Conservation (phyloP, 768 basidiomycete genomes). For the Podaxis sp. region DNA sequence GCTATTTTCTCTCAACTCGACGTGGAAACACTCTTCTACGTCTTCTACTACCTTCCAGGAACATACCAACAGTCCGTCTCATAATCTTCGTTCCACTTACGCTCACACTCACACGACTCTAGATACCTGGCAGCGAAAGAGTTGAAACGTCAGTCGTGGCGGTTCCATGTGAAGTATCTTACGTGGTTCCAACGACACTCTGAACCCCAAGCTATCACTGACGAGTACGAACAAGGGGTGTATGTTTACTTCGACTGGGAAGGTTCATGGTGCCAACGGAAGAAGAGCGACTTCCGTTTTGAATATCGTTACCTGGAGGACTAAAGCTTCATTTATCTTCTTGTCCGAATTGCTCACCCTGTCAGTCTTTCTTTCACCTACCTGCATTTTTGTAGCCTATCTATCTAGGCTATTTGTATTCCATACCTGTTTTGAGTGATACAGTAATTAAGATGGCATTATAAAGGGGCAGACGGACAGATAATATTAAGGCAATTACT, state of each 20-base stretch:
- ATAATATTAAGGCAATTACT: conserved; percentile 42
- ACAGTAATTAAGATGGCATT: conserved; percentile 9
- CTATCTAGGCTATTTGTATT: conserved; percentile 21
- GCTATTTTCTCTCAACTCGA: conserved; percentile 89
- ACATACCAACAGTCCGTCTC: conserved; percentile 92
- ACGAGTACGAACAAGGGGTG: conserved; percentile 98
- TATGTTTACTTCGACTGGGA: conserved; percentile 99
- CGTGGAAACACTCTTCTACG: conserved; percentile 96
- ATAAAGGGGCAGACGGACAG: conserved; percentile 13
- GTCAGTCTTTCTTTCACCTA: conserved; percentile 13
- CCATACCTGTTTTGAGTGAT: conserved; percentile 19
- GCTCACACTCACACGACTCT: conserved; percentile 2
- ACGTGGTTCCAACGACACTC: conserved; percentile 99
- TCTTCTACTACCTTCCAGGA: conserved; percentile 97
- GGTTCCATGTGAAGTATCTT: conserved; percentile 98
- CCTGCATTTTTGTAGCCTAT: conserved; percentile 16
- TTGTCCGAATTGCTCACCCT: conserved; percentile 11
- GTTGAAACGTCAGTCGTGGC: conserved; percentile 96
- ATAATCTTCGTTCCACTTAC: neutral
- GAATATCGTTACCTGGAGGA: conserved; percentile 96
- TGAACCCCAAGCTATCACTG: conserved; percentile 97
- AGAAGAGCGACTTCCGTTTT: conserved; percentile 97
- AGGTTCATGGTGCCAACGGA: conserved; percentile 96
- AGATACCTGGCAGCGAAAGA: conserved; percentile 97
- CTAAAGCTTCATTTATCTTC: conserved; percentile 34